Base-by-base conservation (phyloP, 495 filamentous ascomycete genomes). In the Talaromyces ruber region DNA sequence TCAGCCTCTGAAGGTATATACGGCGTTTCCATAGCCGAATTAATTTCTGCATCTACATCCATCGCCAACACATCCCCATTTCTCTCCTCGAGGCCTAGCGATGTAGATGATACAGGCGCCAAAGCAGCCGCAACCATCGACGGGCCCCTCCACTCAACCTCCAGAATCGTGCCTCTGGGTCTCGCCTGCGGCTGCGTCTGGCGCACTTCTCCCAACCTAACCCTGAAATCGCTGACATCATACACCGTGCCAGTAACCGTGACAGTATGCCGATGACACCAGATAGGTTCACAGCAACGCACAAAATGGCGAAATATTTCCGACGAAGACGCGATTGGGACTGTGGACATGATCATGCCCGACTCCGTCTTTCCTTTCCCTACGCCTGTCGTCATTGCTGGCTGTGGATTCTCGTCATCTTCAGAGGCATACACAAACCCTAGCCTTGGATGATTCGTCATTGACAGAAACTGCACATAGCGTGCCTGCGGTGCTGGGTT, bases 391-490 rank as follows among this genome's bases (percentile, higher is more conserved):
- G 60, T 25, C 26, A 30, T 29, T 12, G 25, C 12, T n/a, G 58
- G 57, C 28, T 18, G n/a, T 47, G 9, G 32, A 34, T 21, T 21
- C 2, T 57, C 26, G 8, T 34, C 26, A 1, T 64, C 60, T 59
- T 72, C 68, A 11, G 76, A 75, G n/a, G 77, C 72, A 62, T 80
- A 80, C 52, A 80, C 70, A 63, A 79, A 80, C 21, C 75, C 76
- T 29, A 77, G 74, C 29, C 68, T 71, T 7, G 74, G 68, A 65
- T 76, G 72, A 60, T 78, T 71, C 22, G 67, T 69, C 43, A 79
- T 64, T 6, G 72, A 76, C 45, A 81, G 74, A 56, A 81, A 76
- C 62, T 81, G 78, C 71, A 79, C 72, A 59, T 76, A 81, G 22
- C 75, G 70, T 3, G 76, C 70, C 16, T 65, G 68, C 16, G 63